Evolutionary conservation across 2,329 filamentous ascomycete species (phyloP).

Genomic region (Aspergillus sojae): DNA sequence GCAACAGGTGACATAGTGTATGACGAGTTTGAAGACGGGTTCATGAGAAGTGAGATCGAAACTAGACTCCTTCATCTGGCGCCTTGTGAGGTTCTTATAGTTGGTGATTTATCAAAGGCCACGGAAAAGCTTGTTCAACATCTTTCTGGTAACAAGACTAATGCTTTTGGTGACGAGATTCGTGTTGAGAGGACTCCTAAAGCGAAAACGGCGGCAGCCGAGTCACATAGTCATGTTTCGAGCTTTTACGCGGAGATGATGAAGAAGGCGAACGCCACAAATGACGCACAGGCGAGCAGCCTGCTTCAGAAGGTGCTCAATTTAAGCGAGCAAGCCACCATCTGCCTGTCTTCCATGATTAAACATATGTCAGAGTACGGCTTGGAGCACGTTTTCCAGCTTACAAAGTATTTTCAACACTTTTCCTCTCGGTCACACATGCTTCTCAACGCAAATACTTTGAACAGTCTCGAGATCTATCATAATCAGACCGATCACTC

Average conservation of each 20-base stretch:
- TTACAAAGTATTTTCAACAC: constrained; percentile 96
- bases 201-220: constrained; percentile 77
- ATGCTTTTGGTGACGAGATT: constrained; percentile 88
- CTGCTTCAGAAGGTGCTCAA: constrained; percentile 84
- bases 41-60: constrained; percentile 96
- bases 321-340: constrained; percentile 80
- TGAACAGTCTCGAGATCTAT: constrained; percentile 93
- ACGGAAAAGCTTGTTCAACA: constrained; percentile 92
- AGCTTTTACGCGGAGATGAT: constrained; percentile 90
- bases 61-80: constrained; percentile 94
- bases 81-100: constrained; percentile 91
- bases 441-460: constrained; percentile 91
- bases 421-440: constrained; percentile 95
- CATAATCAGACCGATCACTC: constrained; percentile 88
- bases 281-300: constrained; percentile 60
- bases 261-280: constrained; percentile 59
- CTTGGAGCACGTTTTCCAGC: constrained; percentile 89
- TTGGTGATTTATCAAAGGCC: constrained; percentile 84
- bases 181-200: constrained; percentile 79
- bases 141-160: constrained; percentile 83
- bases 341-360: constrained; percentile 96
- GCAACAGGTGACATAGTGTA: constrained; percentile 95
- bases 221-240: constrained; percentile 85
- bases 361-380: constrained; percentile 89
- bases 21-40: constrained; percentile 93